A percentile compares a stretch with the other conserved stretches of the same genome.
Conservation (phyloP, 192 early-diverging fungal species). For the Coemansia sp. region DNA sequence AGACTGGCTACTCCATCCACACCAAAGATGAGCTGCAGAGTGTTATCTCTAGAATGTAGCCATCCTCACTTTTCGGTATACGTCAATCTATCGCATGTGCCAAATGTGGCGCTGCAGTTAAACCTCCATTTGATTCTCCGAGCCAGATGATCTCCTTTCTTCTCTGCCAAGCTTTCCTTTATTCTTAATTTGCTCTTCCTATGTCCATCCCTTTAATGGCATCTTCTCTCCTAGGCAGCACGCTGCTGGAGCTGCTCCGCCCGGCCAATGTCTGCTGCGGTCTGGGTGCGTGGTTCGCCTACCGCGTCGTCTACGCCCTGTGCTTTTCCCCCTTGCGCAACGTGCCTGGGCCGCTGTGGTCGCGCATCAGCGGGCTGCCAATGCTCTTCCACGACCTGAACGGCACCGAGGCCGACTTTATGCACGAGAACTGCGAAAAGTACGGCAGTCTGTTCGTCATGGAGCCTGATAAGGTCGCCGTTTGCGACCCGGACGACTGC, state of each 20-base stretch:
- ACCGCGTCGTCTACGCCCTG: slow-evolving; percentile 27
- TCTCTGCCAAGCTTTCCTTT: not conserved
- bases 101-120: not conserved
- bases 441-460: slow-evolving; percentile 48
- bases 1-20: slow-evolving; percentile 81
- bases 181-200: not conserved
- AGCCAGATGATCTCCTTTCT: not conserved
- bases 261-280: slow-evolving; percentile 24
- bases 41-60: slow-evolving; percentile 74
- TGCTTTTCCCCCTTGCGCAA: slow-evolving; percentile 44
- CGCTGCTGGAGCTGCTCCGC: slow-evolving; percentile 11
- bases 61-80: not conserved
- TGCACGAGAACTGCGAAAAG: slow-evolving; percentile 25
- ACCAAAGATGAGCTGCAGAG: slow-evolving; percentile 77
- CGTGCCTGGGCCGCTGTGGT: slow-evolving; percentile 43
- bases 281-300: slow-evolving; percentile 26
- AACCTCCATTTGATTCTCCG: not conserved
- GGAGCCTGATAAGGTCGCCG: slow-evolving; percentile 27
- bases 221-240: not conserved
- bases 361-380: slow-evolving; percentile 34
- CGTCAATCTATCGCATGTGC: not conserved
- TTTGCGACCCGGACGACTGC: slow-evolving; percentile 38
- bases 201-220: slow-evolving; percentile 15
- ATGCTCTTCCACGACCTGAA: slow-evolving; percentile 27
- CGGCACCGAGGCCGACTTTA: slow-evolving; percentile 41